Evolutionary conservation across 2,329 filamentous ascomycete species (phyloP).

Genomic region (Pseudocercospora fuligena): DNA sequence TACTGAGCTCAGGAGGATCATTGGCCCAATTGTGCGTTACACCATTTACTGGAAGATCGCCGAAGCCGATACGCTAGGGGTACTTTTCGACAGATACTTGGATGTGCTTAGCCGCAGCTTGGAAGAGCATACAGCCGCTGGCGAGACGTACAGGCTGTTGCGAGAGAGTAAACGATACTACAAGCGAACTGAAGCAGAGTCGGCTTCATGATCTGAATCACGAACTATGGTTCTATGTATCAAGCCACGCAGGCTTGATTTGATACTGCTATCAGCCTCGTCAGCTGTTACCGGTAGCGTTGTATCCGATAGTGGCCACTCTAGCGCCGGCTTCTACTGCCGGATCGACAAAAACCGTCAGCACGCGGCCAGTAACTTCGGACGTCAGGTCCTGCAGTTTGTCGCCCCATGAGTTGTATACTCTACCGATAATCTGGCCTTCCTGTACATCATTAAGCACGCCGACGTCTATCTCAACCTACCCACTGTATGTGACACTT

Average conservation of each 20-base stretch:
- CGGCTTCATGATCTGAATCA: background rate
- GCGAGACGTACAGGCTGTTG: background rate
- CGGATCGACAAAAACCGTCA: conserved; percentile 43
- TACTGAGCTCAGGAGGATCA: background rate
- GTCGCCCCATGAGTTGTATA: conserved; percentile 45
- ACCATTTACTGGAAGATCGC: background rate
- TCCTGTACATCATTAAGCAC: conserved; percentile 44
- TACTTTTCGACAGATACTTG: conserved; percentile 6
- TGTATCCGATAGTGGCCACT: conserved; percentile 45
- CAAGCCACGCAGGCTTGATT: background rate
- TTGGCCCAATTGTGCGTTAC: background rate
- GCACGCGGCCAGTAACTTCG: conserved; percentile 42
- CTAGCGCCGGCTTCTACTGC: conserved; percentile 43
- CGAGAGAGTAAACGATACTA: background rate
- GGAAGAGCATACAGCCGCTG: conserved; percentile 2
- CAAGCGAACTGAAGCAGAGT: background rate
- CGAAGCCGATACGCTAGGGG: background rate
- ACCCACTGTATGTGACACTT: conserved; percentile 39
- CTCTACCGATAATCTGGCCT: conserved; percentile 44
- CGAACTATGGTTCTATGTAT: background rate
- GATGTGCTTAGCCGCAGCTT: conserved; percentile 1
- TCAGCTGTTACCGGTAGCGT: conserved; percentile 34
- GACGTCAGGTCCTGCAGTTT: conserved; percentile 42
- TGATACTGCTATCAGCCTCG: background rate
- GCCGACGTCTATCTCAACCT: conserved; percentile 34